phyloP scores from a whole-genome alignment of 106 monocot genomes.

The Platanthera guangdongensis region DNA sequence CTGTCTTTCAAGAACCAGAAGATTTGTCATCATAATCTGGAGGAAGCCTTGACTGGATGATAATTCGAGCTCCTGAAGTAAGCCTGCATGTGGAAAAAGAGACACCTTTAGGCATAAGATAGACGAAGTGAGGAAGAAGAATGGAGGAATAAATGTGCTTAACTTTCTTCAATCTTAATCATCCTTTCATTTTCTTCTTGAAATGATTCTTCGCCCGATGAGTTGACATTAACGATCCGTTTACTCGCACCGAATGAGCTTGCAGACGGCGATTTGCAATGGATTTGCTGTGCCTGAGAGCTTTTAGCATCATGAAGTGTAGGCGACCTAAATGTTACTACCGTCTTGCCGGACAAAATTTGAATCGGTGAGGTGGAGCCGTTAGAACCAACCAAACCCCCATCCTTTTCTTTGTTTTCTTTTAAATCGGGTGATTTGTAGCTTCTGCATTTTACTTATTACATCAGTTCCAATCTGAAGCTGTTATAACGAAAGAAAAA shows the following conservation, averaged over 20 bases:
- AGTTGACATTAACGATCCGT: slow-evolving; percentile 27
- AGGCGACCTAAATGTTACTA: slow-evolving; percentile 40
- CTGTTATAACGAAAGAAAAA: background rate
- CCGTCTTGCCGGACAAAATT: slow-evolving; percentile 27
- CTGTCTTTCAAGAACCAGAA: slow-evolving; percentile 22
- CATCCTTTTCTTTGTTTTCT: slow-evolving; percentile 21
- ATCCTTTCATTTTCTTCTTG: slow-evolving; percentile 55
- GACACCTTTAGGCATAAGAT: slow-evolving; percentile 5
- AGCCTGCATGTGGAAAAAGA: slow-evolving; percentile 48
- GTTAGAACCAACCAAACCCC: slow-evolving; percentile 34
- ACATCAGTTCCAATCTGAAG: background rate
- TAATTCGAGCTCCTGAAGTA: slow-evolving; percentile 81
- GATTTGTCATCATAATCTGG: slow-evolving; percentile 50
- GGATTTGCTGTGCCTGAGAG: slow-evolving; percentile 37
- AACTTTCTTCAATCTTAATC: slow-evolving; percentile 91
- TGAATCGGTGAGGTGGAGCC: slow-evolving; percentile 56
- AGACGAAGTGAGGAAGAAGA: background rate
- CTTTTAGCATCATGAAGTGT: slow-evolving; percentile 40
- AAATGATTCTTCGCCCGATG: slow-evolving; percentile 47
- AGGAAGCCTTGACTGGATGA: slow-evolving; percentile 66
- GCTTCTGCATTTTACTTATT: slow-evolving; percentile 28
- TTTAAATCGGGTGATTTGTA: slow-evolving; percentile 39
- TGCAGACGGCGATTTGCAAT: slow-evolving; percentile 5
- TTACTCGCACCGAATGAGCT: slow-evolving; percentile 37
- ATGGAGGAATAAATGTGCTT: slow-evolving; percentile 19